Conservation (phyloP, 2,329 filamentous ascomycete species). For the Chrysoporthe austroafricana region DNA sequence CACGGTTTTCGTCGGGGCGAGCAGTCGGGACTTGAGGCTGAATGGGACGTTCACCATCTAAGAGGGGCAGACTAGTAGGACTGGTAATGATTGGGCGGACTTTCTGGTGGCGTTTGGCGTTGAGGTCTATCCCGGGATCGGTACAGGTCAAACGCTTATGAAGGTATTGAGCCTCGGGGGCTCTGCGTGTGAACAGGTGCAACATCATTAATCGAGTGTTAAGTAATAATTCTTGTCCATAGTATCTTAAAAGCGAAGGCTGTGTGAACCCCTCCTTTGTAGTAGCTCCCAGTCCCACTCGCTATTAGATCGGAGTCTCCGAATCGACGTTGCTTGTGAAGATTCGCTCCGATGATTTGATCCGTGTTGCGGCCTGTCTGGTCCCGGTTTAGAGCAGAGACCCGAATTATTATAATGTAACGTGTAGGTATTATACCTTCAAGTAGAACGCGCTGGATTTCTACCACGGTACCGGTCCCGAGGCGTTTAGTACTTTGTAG, state of each 20-base stretch:
- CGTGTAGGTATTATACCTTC: background rate
- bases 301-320: too few relatives aligned
- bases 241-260: background rate
- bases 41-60: constrained; percentile 35
- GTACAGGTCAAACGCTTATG: background rate
- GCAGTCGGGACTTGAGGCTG: constrained; percentile 50
- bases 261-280: too few relatives aligned
- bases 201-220: background rate
- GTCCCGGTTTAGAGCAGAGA: too few relatives aligned
- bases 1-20: constrained; percentile 50
- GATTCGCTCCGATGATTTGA: too few relatives aligned
- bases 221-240: background rate
- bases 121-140: background rate
- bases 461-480: too few relatives aligned
- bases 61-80: background rate
- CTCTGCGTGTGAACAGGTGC: background rate
- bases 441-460: too few relatives aligned
- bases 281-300: too few relatives aligned
- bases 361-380: too few relatives aligned
- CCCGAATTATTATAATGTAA: background rate
- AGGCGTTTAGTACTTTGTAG: too few relatives aligned
- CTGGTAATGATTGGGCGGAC: background rate
- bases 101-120: background rate
- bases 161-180: background rate
- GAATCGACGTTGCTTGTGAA: too few relatives aligned